Conservation (phyloP, 768 basidiomycete genomes). For the Xerocomellus chrysenteron region DNA sequence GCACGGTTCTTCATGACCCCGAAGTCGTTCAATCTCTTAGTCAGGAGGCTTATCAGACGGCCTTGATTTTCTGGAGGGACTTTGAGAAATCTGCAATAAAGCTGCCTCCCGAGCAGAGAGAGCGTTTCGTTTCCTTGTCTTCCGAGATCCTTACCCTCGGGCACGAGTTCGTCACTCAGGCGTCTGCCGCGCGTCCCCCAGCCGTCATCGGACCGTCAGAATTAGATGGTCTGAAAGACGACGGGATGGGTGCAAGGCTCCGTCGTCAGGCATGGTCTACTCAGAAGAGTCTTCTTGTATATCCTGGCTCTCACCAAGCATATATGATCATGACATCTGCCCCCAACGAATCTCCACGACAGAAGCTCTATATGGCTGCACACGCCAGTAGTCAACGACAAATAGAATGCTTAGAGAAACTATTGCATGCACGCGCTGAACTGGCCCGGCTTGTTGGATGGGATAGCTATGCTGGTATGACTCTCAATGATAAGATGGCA, state of each 20-base stretch:
- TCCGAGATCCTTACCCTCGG: conserved; percentile 88
- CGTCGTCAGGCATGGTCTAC: conserved; percentile 77
- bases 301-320: conserved; percentile 86
- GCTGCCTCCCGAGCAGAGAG: conserved; percentile 72
- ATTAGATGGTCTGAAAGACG: conserved; percentile 69
- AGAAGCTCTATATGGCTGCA: conserved; percentile 78
- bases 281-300: conserved; percentile 71
- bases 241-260: conserved; percentile 71
- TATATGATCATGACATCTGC: conserved; percentile 92
- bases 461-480: conserved; percentile 84
- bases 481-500: conserved; percentile 94
- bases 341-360: conserved; percentile 78
- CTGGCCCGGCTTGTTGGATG: conserved; percentile 83
- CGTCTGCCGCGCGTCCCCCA: conserved; percentile 60
- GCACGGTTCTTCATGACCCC: conserved; percentile 65
- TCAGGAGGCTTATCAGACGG: conserved; percentile 80
- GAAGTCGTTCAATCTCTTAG: conserved; percentile 63
- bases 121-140: conserved; percentile 84
- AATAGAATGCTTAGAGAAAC: conserved; percentile 70
- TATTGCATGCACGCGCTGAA: conserved; percentile 76
- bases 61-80: conserved; percentile 92
- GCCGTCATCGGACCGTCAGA: conserved; percentile 67
- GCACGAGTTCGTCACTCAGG: conserved; percentile 77
- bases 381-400: conserved; percentile 75
- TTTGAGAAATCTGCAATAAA: conserved; percentile 97